Evolutionary conservation across 2,329 filamentous ascomycete genomes (phyloP), one percentile per base, ranked within the genome.

Genomic region (Aspergillus fischeri): DNA sequence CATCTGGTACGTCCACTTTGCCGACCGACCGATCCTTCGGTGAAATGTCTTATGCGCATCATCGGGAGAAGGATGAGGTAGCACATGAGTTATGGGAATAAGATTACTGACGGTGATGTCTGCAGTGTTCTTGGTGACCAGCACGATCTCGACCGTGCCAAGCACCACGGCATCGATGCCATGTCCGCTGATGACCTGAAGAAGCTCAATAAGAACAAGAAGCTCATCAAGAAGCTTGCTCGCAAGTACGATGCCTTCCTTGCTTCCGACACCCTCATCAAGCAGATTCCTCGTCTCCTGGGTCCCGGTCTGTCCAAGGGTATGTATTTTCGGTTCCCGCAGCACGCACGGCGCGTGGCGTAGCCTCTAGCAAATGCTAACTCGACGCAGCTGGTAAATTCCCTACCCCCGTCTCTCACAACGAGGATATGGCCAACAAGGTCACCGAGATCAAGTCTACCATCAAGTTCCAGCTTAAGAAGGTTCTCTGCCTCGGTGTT

Each of bases 201-300:
- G 91, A 99, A 99, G 90, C 91, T 99, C 71, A 99, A 99, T 90
- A 99, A 99, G 91, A 99, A 99, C 91, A 97, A 99, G 91, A 99
- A 99, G 90, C 89, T 97, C 76, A 97, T 99, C 89, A 99, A 99
- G 92, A 99, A 99, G 90, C 90, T 99, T 69, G 94, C 94, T 66
- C 92, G 92, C 88, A 99, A 99, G 86, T 97, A 99, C 88, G 94
- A 99, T 81, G 94, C 94, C 72, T 99, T 99, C 84, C 82, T 99
- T 78, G 90, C 94, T 78, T 97, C 93, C 78, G 94, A 99, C 77
- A 84, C 89, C 75, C 84, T 99, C 76, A 97, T 99, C 89, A 97
- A 96, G 89, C 92, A 97, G 86, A 97, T 99, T 74, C 94, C 94
- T 73, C 94, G 94, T 97, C 92, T 99, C 80, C 83, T 99, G 78